phyloP scores from a whole-genome alignment of 2,329 filamentous ascomycete genomes.

The Colletotrichum sp. region DNA sequence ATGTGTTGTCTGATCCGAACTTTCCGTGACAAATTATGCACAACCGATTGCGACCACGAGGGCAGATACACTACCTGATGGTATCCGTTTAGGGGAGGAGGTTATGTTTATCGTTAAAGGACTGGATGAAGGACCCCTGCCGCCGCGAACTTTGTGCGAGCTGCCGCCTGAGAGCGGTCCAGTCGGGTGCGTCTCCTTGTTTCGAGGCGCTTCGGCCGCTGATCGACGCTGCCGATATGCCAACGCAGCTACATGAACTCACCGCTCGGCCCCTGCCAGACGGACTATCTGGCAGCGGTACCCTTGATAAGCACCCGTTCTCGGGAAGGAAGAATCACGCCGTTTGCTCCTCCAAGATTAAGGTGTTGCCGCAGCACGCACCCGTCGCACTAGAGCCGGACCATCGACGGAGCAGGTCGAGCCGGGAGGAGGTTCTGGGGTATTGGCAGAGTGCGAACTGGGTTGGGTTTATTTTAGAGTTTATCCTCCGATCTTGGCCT shows the following conservation, averaged over 20 bases:
- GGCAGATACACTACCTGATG: background rate
- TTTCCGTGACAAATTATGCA: background rate
- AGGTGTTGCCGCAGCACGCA: background rate
- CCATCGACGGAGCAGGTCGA: background rate
- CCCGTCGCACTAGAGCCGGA: background rate
- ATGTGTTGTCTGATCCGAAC: background rate
- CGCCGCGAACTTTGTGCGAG: background rate
- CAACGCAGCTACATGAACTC: background rate
- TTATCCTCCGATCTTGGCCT: background rate
- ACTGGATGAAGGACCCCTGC: background rate
- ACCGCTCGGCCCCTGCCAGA: background rate
- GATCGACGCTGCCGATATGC: background rate
- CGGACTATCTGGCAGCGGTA: rapidly evolving
- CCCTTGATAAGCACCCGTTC: background rate
- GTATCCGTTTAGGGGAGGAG: background rate
- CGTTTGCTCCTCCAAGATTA: background rate
- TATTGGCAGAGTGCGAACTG: background rate
- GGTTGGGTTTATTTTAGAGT: background rate
- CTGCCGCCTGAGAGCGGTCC: background rate
- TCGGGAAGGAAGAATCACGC: background rate
- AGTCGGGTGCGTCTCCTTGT: background rate
- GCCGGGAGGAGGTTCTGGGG: background rate
- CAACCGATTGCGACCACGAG: background rate
- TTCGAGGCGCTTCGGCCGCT: background rate
- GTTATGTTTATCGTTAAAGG: background rate